Base-by-base conservation (phyloP, 768 basidiomycete genomes). In the Psilocybe cyanescens region DNA sequence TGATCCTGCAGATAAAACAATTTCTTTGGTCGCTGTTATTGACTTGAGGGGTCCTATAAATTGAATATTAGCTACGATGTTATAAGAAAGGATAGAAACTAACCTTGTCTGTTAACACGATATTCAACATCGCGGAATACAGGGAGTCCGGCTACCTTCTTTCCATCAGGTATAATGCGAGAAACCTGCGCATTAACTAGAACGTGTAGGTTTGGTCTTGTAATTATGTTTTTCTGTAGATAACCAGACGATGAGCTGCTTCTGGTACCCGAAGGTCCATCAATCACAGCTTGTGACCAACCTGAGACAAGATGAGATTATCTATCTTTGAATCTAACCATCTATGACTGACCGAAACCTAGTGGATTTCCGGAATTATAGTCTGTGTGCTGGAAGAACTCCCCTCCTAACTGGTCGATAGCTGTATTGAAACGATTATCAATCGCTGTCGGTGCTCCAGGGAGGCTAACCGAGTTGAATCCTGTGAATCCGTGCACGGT, bases 1-100 rank as follows among this genome's bases (percentile, higher is more conserved):
- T 8, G 73, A 62, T 1, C 79, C 78, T 9, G 77, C 75, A 5
- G 76, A 77, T 4, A 79, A 67, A 39, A 78, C 70, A 17, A 78
- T 61, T 55, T 79, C 78, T 37, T 75, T 76, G 1, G 14, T 55
- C 0, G 76, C 76, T 1, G 58, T 69, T 11, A 74, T 45, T 3
- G 58, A 55, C 47, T 37, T 33, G 4, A 57, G 47, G 16, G 59
- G 48, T 11, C 58, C 69, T 68, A 30, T 16, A 30, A 44, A 37
- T 8, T 44, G 3, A 35, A 31, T 16, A 14, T 52, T 17, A 16
- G n/a, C 24, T 9, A 33, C 6, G n/a, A 51, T 17, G 4, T 12
- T 4, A n/a, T 11, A 11, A 12, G 5, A 56, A 17, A 19, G 39
- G 4, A 49, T 3, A 14, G 12, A 41, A 12, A 45, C 49, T 3